These are phyloP conservation scores for Leccinum uliginosum DNA, from an alignment of 768 basidiomycete genomes.

Conservation along the genomic window DNA sequence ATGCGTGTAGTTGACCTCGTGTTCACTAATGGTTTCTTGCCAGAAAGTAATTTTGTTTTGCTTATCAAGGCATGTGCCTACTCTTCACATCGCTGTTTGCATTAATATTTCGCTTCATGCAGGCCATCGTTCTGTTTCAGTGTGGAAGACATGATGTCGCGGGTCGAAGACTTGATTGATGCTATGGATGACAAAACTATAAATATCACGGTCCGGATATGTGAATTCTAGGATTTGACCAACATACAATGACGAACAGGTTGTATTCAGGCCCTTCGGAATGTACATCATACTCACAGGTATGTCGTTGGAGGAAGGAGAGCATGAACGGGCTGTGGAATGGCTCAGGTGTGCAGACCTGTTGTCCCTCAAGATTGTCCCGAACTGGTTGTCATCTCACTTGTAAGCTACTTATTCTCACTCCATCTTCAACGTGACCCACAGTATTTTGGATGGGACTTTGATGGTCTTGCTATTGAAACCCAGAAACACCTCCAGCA, in stretches of 20 bases:
- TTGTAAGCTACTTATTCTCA: not conserved
- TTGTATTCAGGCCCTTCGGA: constrained; percentile 1
- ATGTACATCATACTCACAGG: constrained; percentile 1
- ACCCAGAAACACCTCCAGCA: not conserved
- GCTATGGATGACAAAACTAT: not conserved
- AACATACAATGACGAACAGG: not conserved
- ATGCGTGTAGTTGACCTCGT: constrained; percentile 7
- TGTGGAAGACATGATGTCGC: constrained; percentile 4
- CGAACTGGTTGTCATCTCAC: constrained; percentile 1
- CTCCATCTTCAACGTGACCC: not conserved
- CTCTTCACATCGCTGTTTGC: accelerated
- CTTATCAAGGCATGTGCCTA: constrained; percentile 5
- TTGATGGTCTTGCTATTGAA: not conserved
- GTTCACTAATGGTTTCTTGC: not conserved
- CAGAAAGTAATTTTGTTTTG: constrained; percentile 8
- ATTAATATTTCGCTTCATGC: not conserved
- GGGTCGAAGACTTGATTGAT: constrained; percentile 1
- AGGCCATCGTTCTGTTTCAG: constrained; percentile 9
- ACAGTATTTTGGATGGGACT: constrained; percentile 8
- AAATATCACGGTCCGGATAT: constrained; percentile 1
- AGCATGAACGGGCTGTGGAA: not conserved
- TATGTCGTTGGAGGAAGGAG: not conserved
- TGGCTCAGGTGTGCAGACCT: not conserved
- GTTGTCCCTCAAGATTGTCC: not conserved
- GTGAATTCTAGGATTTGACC: not conserved